Base-by-base conservation (phyloP, 352 stramenopile genomes). In the Phytophthora megakarya region DNA sequence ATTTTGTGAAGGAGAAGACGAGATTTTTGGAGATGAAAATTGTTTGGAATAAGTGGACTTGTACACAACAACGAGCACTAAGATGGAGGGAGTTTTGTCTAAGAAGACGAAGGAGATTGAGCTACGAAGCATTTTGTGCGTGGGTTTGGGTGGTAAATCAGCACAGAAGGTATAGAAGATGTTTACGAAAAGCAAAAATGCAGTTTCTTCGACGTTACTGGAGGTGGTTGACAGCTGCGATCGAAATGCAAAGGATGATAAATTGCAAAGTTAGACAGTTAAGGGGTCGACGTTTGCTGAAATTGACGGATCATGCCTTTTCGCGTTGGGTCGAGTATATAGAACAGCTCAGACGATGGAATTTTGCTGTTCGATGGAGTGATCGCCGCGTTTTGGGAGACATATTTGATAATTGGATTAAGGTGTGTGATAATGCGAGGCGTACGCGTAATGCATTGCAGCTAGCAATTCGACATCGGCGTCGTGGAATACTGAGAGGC, bases 321-420 rank as follows among this genome's bases (percentile, higher is more conserved):
- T 11, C 35, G n/a, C 15, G 23, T 13, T 74, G 67, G 67, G 33
- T 23, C 19, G 67, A 65, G 11, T 53, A 54, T 38, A 39, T 68
- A 13, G 67, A 75, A 47, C 23, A 50, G 33, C 35, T 1, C 5
- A 75, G 62, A 21, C 44, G 18, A 15, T 68, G 61, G 67, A 22
- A 37, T 10, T 75, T 75, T 49, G 67, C 49, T 52, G 50, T 53
- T 52, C 35, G n/a, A 23, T 75, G 67, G 67, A 68, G 61, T 28
- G 38, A 65, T 10, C 52, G 42, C 16, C 45, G 49, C 46, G 32
- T 48, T 16, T 16, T 75, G 37, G 61, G 61, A 25, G 30, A 68
- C 19, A 46, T 39, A 4, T 71, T 47, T 30, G 67, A 75, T 18
- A 33, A 15, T 33, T 75, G 67, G 67, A 57, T 19, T 39, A 39